Evolutionary conservation across 1,139 yeast species (phyloP), one percentile per base, ranked within the genome.

Genomic region (Saccharomyces hybrid): DNA sequence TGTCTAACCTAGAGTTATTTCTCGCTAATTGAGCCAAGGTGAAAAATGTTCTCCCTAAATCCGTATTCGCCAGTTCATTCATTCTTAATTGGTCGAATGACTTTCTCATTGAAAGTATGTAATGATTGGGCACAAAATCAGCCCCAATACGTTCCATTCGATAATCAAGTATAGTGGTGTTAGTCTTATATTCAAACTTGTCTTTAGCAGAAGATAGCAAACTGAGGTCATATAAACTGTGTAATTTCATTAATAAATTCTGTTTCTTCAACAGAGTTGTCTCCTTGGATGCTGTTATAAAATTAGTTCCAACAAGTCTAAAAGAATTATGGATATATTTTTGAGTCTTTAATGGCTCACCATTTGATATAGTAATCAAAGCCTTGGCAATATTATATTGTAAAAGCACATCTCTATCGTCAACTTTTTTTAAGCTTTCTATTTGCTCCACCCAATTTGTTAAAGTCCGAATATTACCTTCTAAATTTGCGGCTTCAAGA

Each of bases 381-480:
- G 86, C 83, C 55, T 80, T 79, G 0, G 93, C 91, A 57, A 86
- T 75, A 62, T 84, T 82, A 55, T 83, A 83, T 53, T 79, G 84
- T 26, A 86, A 78, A n/a, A 82, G 66, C 4, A 80, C 70, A 46
- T 79, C 81, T 5, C 82, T 80, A 57, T 84, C 87, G 27, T 72
- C 73, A 0, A 69, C 74, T 72, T 57, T 67, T 57, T 55, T 78
- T 71, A 62, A 71, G 1, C 59, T 62, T 51, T 78, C 80, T n/a
- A 80, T 65, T 28, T 66, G 62, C 5, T 68, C 54, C 1, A 78
- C 65, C 96, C 96, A 89, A 51, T 76, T 74, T 13, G 71, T 68
- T 2, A 90, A 68, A 14, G 77, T 76, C 0, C 68, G 65, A 52
- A 80, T 64, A 50, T 82, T 78, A 0, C 93, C 93, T 1, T 84